These are phyloP conservation scores for Drechslerella coelobrocha DNA, from an alignment of 2,329 filamentous ascomycete genomes.

Conservation along the genomic window DNA sequence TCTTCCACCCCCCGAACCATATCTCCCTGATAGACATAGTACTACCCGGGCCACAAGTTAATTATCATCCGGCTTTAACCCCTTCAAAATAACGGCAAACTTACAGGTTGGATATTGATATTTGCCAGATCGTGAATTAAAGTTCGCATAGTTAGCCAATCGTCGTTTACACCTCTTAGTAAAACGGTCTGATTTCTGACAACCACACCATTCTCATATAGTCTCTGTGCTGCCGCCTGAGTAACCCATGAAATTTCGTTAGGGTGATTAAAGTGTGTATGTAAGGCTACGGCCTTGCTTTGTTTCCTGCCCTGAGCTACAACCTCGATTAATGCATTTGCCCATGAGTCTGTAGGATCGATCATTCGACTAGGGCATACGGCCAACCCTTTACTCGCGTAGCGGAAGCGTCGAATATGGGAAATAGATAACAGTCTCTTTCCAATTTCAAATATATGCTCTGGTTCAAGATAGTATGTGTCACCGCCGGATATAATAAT, in stretches of 20 bases:
- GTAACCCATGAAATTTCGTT: conserved; percentile 70
- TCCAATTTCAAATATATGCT: conserved; percentile 65
- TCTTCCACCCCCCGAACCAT: conserved; percentile 69
- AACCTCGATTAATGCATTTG: conserved; percentile 63
- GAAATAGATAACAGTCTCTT: conserved; percentile 65
- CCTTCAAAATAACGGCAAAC: conserved; percentile 52
- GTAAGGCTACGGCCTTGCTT: conserved; percentile 68
- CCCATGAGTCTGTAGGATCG: conserved; percentile 65
- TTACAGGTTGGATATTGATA: conserved; percentile 66
- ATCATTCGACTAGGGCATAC: conserved; percentile 67
- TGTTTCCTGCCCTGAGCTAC: conserved; percentile 62
- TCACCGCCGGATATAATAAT: conserved; percentile 71
- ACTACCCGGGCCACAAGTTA: conserved; percentile 58
- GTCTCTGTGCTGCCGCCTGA: conserved; percentile 62
- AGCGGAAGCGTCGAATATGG: conserved; percentile 67
- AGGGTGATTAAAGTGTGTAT: conserved; percentile 72
- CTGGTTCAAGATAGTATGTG: conserved; percentile 65
- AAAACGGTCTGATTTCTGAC: conserved; percentile 70
- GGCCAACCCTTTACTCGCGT: conserved; percentile 69
- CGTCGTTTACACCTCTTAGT: conserved; percentile 67
- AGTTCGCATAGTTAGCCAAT: conserved; percentile 63
- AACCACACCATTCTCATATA: conserved; percentile 64
- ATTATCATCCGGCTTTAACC: neutral
- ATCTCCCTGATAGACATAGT: conserved; percentile 72
- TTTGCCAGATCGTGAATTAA: conserved; percentile 66